These are phyloP conservation scores for Dothideomycetes sp. DNA, from an alignment of 2,329 filamentous ascomycete species.

Conservation along the genomic window DNA sequence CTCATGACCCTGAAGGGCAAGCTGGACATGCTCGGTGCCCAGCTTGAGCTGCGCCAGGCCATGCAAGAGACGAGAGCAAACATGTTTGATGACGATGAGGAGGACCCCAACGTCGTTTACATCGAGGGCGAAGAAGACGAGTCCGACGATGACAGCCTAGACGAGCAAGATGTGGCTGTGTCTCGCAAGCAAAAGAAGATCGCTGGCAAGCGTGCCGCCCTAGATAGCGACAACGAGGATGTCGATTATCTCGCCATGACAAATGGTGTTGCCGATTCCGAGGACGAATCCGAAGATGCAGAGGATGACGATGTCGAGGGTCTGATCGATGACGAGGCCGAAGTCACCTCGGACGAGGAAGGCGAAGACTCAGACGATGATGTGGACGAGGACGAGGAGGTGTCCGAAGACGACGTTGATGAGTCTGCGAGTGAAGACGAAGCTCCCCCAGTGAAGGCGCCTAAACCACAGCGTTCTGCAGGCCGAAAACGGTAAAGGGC, in stretches of 20 bases:
- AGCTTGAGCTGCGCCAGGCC: constrained; percentile 68
- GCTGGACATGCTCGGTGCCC: constrained; percentile 83
- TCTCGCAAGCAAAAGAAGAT: background rate
- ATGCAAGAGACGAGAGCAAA: constrained; percentile 45
- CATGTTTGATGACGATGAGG: constrained; percentile 47
- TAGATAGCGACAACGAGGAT: constrained; percentile 10
- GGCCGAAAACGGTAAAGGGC: constrained; percentile 14
- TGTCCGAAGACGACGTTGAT: constrained; percentile 15
- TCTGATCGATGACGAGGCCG: constrained; percentile 41
- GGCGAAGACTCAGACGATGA: constrained; percentile 37
- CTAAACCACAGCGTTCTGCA: constrained; percentile 9
- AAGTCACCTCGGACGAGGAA: constrained; percentile 35
- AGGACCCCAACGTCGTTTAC: constrained; percentile 69
- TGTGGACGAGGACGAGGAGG: constrained; percentile 29
- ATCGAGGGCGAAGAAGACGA: constrained; percentile 67
- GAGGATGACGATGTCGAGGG: constrained; percentile 22
- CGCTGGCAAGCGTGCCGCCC: constrained; percentile 2
- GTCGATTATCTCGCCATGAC: constrained; percentile 10
- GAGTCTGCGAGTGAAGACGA: constrained; percentile 10
- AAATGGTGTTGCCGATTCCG: constrained; percentile 12
- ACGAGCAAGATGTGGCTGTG: constrained; percentile 38
- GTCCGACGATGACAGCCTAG: constrained; percentile 45
- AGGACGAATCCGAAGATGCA: constrained; percentile 13
- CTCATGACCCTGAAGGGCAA: constrained; percentile 87
- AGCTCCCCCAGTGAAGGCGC: constrained; percentile 10